Conservation (phyloP, 73 alveolate genomes). For the Paramecium sonneborni region DNA sequence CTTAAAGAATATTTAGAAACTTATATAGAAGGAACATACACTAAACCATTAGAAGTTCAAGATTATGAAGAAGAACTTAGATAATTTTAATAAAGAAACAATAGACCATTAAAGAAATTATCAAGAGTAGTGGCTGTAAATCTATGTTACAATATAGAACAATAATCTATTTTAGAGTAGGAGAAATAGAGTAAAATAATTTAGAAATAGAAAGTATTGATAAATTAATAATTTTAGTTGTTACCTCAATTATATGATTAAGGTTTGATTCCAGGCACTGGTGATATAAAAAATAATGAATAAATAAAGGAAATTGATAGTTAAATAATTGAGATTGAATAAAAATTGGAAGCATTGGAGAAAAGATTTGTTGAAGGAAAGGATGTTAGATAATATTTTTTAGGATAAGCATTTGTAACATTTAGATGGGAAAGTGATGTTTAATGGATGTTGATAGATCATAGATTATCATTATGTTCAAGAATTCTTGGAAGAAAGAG, state of each 20-base stretch:
- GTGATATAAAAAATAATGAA: neutral
- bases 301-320: neutral
- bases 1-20: neutral
- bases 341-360: slow-evolving; percentile 48
- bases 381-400: slow-evolving; percentile 17
- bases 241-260: neutral
- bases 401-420: slow-evolving; percentile 68
- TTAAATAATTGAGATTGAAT: neutral
- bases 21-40: neutral
- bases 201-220: neutral
- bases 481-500: neutral
- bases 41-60: neutral
- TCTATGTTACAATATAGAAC: neutral
- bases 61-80: slow-evolving; percentile 32
- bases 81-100: neutral
- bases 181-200: neutral
- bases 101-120: neutral
- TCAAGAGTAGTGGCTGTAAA: slow-evolving; percentile 32
- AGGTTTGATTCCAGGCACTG: slow-evolving; percentile 22
- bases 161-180: neutral
- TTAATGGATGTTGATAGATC: neutral
- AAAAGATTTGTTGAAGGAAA: slow-evolving; percentile 2
- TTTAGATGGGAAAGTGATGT: slow-evolving; percentile 64
- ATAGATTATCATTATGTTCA: neutral
- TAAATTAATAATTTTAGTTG: neutral